Evolutionary conservation across 495 filamentous ascomycete species (phyloP).

Genomic region (Mytilinidion resinicola): DNA sequence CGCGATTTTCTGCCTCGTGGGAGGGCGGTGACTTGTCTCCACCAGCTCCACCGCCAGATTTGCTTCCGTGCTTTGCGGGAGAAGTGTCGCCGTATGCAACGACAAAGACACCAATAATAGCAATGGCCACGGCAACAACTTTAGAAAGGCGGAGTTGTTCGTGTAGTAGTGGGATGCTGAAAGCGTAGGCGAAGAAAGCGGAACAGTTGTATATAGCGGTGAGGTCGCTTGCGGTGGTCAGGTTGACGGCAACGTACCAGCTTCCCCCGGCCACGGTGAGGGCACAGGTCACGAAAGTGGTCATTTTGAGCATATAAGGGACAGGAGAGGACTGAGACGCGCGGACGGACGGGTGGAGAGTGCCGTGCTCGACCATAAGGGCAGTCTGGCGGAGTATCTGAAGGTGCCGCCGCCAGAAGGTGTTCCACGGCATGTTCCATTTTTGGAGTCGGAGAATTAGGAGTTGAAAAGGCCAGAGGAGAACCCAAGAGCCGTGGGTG

Average conservation of each 20-base stretch:
- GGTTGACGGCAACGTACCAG: conserved; percentile 90
- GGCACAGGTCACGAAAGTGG: conserved; percentile 72
- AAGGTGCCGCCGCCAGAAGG: conserved; percentile 80
- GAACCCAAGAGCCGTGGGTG: conserved; percentile 85
- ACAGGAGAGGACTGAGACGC: conserved; percentile 52
- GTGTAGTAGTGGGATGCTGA: conserved; percentile 80
- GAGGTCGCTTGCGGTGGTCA: conserved; percentile 86
- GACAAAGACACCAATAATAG: conserved; percentile 80
- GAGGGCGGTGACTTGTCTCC: conserved; percentile 39
- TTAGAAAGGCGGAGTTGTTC: conserved; percentile 78
- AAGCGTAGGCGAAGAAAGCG: conserved; percentile 96
- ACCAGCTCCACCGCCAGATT: conserved; percentile 45
- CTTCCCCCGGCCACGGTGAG: conserved; percentile 87
- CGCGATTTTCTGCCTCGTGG: conserved; percentile 50
- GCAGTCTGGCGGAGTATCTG: conserved; percentile 69
- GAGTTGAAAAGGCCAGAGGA: conserved; percentile 83
- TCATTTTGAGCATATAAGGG: conserved; percentile 69
- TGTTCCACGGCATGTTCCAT: conserved; percentile 65
- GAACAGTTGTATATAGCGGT: conserved; percentile 99
- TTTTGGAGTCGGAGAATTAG: conserved; percentile 69
- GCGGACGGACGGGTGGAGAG: conserved; percentile 49
- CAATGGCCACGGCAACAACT: conserved; percentile 72
- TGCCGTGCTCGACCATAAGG: conserved; percentile 73
- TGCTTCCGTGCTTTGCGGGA: conserved; percentile 45
- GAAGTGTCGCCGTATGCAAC: conserved; percentile 79